These are phyloP conservation scores for Nakazawaea laoshanensis DNA, from an alignment of 805 yeast genomes.

Conservation along the genomic window DNA sequence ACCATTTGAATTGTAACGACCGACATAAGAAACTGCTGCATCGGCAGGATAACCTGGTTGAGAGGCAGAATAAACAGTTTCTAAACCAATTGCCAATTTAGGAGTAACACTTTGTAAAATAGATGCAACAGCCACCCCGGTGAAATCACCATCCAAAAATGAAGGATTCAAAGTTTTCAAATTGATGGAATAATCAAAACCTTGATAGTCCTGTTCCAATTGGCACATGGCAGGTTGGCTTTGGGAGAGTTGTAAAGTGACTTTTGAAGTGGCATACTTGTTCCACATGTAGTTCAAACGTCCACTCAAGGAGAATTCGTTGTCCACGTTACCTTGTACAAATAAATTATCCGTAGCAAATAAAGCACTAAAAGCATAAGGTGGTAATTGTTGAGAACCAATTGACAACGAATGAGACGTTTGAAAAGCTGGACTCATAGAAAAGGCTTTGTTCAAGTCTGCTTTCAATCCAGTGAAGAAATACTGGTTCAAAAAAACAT, in stretches of 20 bases:
- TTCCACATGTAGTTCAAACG: constrained; percentile 90
- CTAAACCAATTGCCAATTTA: constrained; percentile 80
- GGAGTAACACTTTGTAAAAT: constrained; percentile 84
- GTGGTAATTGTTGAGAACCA: constrained; percentile 80
- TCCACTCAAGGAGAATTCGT: constrained; percentile 77
- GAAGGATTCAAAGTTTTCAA: constrained; percentile 89
- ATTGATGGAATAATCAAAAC: constrained; percentile 79
- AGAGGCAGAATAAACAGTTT: constrained; percentile 78
- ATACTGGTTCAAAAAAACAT: constrained; percentile 83
- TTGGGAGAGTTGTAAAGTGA: constrained; percentile 79
- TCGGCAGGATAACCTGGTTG: constrained; percentile 73
- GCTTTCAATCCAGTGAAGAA: constrained; percentile 95
- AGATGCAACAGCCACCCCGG: constrained; percentile 91
- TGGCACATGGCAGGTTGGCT: constrained; percentile 93
- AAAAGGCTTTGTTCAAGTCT: constrained; percentile 86
- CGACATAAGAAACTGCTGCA: constrained; percentile 82
- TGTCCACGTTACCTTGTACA: constrained; percentile 87
- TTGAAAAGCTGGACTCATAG: constrained; percentile 92
- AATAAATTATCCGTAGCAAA: constrained; percentile 81
- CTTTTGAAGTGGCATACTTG: constrained; percentile 66
- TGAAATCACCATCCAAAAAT: constrained; percentile 60
- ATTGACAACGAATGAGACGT: constrained; percentile 87
- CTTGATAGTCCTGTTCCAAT: constrained; percentile 93
- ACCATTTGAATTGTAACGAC: constrained; percentile 73
- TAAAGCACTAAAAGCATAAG: constrained; percentile 85